Evolutionary conservation across 768 basidiomycete species (phyloP).

Genomic region (Mycena vulgaris): DNA sequence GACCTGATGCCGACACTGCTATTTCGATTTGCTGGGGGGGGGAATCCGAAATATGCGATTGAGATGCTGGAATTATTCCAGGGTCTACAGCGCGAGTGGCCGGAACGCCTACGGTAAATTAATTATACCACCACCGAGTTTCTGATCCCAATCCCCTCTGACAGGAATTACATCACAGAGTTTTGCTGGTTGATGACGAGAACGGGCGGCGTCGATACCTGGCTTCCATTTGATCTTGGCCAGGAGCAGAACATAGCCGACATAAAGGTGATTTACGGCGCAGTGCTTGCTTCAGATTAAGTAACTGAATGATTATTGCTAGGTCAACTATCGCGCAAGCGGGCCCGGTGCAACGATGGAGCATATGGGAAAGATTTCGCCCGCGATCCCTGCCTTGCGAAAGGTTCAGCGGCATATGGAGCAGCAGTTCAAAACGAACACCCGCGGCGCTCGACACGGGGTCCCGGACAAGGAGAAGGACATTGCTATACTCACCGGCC

Average conservation of each 20-base stretch:
- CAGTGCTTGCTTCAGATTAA: neutral
- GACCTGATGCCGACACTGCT: constrained; percentile 42
- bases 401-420: constrained; percentile 40
- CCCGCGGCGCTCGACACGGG: constrained; percentile 30
- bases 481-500: constrained; percentile 20
- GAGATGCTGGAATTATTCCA: constrained; percentile 49
- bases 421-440: constrained; percentile 26
- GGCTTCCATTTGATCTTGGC: constrained; percentile 30
- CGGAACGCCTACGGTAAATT: constrained; percentile 34
- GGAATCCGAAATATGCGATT: constrained; percentile 44
- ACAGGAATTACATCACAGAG: constrained; percentile 22
- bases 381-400: constrained; percentile 37
- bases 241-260: constrained; percentile 39
- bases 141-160: no score
- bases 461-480: constrained; percentile 35
- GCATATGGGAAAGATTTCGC: constrained; percentile 32
- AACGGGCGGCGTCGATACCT: constrained; percentile 14
- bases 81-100: constrained; percentile 46
- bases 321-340: constrained; percentile 23
- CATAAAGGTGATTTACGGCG: constrained; percentile 30
- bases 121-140: neutral
- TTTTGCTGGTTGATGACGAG: constrained; percentile 33
- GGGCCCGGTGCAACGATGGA: constrained; percentile 41
- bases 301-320: neutral
- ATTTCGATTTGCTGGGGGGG: constrained; percentile 44